Evolutionary conservation across 352 stramenopile species (phyloP), one percentile per base, ranked within the genome.

Genomic region (Phytophthora kernoviae): DNA sequence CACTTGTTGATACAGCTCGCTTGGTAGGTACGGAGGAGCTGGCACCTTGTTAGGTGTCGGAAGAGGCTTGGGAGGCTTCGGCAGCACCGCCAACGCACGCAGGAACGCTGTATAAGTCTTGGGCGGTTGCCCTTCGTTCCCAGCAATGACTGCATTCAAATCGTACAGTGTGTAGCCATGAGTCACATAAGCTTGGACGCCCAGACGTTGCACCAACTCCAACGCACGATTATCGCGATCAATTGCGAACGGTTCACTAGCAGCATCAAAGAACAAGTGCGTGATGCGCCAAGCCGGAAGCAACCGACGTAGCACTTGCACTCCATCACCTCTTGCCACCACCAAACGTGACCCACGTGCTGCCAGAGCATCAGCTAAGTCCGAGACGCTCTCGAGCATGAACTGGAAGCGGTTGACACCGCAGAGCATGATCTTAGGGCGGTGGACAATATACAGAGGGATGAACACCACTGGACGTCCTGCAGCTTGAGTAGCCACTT

Each of bases 181-280:
- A 2, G 83, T 89, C 34, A 81, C 75, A 10, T 90, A 69, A 2
- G 98, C 84, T n/a, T 89, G 50, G 18, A 98, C 75, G 14, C 79
- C 70, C 8, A 81, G 54, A 43, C 58, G 40, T 26, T 72, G 68
- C 0, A 79, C 87, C 21, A 93, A 51, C 11, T 55, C 68, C 6
- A 72, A 41, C 14, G 98, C 84, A 20, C 73, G 61, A 4, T 77
- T 55, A 73, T 98, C 94, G 39, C 94, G 77, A 43, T 79, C 47
- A 26, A 88, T 77, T 14, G 93, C 93, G 54, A 97, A 98, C 1
- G 91, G 91, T 75, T 98, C 94, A 47, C 73, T 96, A 14, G 97
- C 90, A 34, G 70, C 79, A 56, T 98, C 95, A 56, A 97, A 97
- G 39, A 87, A 98, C 27, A 98, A 55, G 50, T 96, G 81, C 14